phyloP scores from a whole-genome alignment of 148 eudicot genomes.

The Euryodendron excelsum region DNA sequence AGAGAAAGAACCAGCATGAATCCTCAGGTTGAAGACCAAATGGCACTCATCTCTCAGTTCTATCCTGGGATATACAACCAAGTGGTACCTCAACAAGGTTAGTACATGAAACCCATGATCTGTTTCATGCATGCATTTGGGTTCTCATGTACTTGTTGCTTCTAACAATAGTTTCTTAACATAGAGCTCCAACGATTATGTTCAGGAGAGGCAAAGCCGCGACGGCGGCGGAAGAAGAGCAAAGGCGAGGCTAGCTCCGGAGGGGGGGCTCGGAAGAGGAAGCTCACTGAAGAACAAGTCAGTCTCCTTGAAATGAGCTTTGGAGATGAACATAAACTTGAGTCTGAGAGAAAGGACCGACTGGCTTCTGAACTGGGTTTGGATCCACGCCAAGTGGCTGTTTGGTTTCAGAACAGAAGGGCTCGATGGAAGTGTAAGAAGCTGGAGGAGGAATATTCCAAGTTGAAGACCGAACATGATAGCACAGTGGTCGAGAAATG shows the following conservation, averaged over 20 bases:
- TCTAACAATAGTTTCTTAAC: no score
- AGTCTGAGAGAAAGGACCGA: constrained; percentile 69
- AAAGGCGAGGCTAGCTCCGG: constrained; percentile 26
- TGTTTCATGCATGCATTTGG: background rate
- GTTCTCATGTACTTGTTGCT: background rate
- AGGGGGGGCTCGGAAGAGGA: constrained; percentile 51
- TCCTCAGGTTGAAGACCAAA: constrained; percentile 39
- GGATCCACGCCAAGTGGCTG: constrained; percentile 90
- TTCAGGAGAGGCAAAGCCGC: constrained; percentile 35
- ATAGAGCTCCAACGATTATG: no score
- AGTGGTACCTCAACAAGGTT: constrained; percentile 47
- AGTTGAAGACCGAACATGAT: constrained; percentile 51
- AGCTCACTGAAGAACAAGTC: constrained; percentile 62
- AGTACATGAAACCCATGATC: background rate
- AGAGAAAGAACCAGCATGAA: constrained; percentile 30
- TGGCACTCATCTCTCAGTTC: constrained; percentile 41
- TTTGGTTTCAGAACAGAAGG: constrained; percentile 92
- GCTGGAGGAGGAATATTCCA: constrained; percentile 70
- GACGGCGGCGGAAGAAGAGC: constrained; percentile 42
- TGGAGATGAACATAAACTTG: constrained; percentile 73
- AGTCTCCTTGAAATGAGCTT: constrained; percentile 56
- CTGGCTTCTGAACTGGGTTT: constrained; percentile 73
- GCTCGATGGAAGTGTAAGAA: constrained; percentile 88
- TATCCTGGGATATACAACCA: constrained; percentile 52
- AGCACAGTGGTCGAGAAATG: constrained; percentile 57